phyloP scores from a whole-genome alignment of 225 moss, liverwort and hornwort species.

The Antitrichia curtipendula region DNA sequence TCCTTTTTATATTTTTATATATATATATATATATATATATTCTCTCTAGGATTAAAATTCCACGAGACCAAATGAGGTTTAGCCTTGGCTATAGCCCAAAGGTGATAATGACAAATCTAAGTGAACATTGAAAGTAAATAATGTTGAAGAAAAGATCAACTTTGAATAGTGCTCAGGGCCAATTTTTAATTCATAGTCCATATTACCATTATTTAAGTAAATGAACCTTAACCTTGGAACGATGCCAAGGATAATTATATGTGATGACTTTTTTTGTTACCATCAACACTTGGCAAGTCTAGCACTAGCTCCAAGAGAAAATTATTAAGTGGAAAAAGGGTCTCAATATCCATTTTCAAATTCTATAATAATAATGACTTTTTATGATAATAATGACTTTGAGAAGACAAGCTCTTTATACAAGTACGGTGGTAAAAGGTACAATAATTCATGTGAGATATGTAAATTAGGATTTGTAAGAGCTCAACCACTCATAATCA shows the following conservation, averaged over 20 bases:
- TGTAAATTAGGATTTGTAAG: not conserved
- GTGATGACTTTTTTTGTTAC: not conserved
- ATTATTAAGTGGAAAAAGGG: not conserved
- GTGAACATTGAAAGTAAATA: too few species aligned
- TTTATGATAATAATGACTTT: too few species aligned
- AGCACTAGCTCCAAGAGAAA: accelerated
- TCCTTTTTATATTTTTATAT: too few species aligned
- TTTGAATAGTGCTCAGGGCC: accelerated
- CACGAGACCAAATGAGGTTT: too few species aligned
- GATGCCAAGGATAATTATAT: not conserved
- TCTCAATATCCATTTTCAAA: not conserved
- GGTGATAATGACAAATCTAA: too few species aligned
- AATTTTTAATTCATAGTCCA: not conserved
- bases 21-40: too few species aligned
- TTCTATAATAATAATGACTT: not conserved
- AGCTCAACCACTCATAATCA: not conserved
- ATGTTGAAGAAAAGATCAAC: too few species aligned
- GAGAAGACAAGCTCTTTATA: not conserved
- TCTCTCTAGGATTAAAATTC: too few species aligned
- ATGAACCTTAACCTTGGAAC: not conserved
- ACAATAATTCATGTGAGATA: not conserved
- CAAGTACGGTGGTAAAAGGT: not conserved
- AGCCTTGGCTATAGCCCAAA: too few species aligned
- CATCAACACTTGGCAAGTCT: accelerated
- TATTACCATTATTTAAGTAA: not conserved